phyloP scores from a whole-genome alignment of 2,329 filamentous ascomycete genomes.

The Trichoderma atroviride region DNA sequence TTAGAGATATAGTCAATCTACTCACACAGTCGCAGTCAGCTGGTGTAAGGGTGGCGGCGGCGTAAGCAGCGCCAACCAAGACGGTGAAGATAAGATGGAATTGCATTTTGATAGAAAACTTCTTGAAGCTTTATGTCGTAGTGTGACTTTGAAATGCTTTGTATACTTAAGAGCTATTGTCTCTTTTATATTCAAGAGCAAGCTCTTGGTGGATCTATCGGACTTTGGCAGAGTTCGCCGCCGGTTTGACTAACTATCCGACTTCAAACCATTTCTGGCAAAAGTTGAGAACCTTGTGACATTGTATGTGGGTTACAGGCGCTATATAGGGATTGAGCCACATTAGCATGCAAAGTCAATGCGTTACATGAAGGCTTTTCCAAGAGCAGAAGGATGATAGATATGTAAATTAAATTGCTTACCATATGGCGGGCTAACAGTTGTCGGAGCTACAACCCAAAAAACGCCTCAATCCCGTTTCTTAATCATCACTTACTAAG shows the following conservation, averaged over 20 bases:
- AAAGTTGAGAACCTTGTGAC: background rate
- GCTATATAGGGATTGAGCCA: background rate
- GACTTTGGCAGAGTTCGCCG: background rate
- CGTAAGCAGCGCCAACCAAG: slow-evolving; percentile 10
- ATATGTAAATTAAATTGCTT: background rate
- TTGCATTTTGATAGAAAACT: background rate
- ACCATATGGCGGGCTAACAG: background rate
- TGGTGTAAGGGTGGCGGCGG: background rate
- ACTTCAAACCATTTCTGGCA: background rate
- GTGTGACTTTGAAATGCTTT: background rate
- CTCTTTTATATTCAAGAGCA: background rate
- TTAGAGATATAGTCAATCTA: background rate
- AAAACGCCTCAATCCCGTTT: too few species aligned
- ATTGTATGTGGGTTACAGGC: background rate
- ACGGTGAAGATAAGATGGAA: slow-evolving; percentile 5
- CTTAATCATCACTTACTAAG: too few species aligned
- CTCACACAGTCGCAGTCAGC: slow-evolving; percentile 19
- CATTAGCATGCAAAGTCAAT: background rate
- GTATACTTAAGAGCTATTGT: background rate
- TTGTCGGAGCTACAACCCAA: background rate
- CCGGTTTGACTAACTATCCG: slow-evolving; percentile 18
- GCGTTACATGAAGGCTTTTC: background rate
- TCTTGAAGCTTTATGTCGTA: background rate
- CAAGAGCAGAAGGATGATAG: background rate
- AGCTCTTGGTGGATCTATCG: background rate